Percentiles rank a stretch among this genome's conserved stretches.
These are phyloP conservation scores for Saccharomycodes ludwigii DNA, from an alignment of 805 yeast genomes.

Conservation along the genomic window DNA sequence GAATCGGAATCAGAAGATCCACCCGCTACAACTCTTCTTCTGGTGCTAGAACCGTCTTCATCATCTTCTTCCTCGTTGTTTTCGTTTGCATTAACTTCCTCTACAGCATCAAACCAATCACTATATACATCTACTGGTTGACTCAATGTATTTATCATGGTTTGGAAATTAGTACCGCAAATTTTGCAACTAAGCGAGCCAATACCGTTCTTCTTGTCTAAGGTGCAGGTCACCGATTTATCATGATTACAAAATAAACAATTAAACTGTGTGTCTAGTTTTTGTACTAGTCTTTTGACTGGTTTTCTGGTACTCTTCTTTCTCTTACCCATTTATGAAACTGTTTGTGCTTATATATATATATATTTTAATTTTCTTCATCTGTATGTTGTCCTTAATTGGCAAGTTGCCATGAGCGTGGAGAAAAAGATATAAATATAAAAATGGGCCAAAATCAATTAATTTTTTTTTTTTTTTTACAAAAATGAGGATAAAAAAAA, in stretches of 20 bases:
- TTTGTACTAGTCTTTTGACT: constrained; percentile 63
- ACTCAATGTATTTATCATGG: constrained; percentile 61
- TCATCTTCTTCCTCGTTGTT: constrained; percentile 23
- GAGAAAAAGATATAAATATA: too few relatives aligned
- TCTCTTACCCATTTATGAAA: constrained; percentile 67
- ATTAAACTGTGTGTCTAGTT: constrained; percentile 69
- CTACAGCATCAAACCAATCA: constrained; percentile 97
- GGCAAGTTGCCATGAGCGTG: too few relatives aligned
- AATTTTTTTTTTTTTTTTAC: too few relatives aligned
- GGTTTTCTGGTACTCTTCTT: constrained; percentile 80
- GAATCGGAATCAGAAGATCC: constrained; percentile 6
- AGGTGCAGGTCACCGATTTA: constrained; percentile 72
- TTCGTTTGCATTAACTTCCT: constrained; percentile 37
- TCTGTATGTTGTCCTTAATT: too few relatives aligned
- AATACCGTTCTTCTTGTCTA: constrained; percentile 76
- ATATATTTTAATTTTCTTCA: too few relatives aligned
- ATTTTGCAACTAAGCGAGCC: constrained; percentile 84
- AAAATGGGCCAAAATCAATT: too few relatives aligned
- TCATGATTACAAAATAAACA: constrained; percentile 96
- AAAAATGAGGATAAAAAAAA: too few relatives aligned
- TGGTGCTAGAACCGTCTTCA: constrained; percentile 9
- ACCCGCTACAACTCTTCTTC: constrained; percentile 3
- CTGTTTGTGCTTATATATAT: too few relatives aligned
- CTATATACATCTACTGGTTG: constrained; percentile 93
- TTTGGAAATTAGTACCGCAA: constrained; percentile 89